A percentile compares a stretch with the other conserved stretches of the same genome.
Conservation (phyloP, 768 basidiomycete species). For the Tricholoma bakamatsutake region DNA sequence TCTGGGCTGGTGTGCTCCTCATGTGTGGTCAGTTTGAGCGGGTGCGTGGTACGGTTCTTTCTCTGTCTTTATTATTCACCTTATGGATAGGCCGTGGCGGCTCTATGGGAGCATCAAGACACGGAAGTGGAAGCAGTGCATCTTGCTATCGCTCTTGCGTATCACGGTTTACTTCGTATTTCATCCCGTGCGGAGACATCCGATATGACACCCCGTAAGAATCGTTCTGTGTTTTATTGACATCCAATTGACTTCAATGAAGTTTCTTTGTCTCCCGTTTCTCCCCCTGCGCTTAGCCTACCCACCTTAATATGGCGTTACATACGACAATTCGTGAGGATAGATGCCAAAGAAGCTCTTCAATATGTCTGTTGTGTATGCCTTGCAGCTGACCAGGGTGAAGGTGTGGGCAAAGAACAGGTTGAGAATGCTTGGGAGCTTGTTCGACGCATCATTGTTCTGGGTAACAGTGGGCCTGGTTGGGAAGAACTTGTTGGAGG, state of each 20-base stretch:
- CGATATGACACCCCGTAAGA: slow-evolving; percentile 77
- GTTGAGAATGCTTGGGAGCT: slow-evolving; percentile 78
- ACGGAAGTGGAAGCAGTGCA: slow-evolving; percentile 94
- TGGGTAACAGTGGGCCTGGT: slow-evolving; percentile 69
- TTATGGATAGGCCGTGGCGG: slow-evolving; percentile 69
- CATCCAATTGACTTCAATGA: background rate
- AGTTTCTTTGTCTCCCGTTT: slow-evolving; percentile 70
- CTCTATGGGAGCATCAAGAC: slow-evolving; percentile 81
- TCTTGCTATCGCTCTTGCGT: slow-evolving; percentile 84
- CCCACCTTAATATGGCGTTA: slow-evolving; percentile 90
- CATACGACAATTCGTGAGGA: slow-evolving; percentile 84
- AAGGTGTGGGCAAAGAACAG: slow-evolving; percentile 77
- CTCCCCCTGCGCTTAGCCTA: slow-evolving; percentile 70
- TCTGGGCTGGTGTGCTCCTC: slow-evolving; percentile 80
- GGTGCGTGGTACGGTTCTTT: slow-evolving; percentile 35
- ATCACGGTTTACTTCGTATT: slow-evolving; percentile 87
- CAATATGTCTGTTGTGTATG: slow-evolving; percentile 92
- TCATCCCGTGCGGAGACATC: slow-evolving; percentile 78
- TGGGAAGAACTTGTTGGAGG: slow-evolving; percentile 97
- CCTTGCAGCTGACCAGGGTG: slow-evolving; percentile 65
- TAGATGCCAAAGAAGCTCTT: slow-evolving; percentile 90
- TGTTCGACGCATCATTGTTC: slow-evolving; percentile 69
- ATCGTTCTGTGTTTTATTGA: background rate
- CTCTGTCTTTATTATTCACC: background rate
- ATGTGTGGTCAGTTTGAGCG: slow-evolving; percentile 94